Percentiles rank a stretch among this genome's conserved stretches.
These are phyloP conservation scores for Talaromyces sp. DNA, from an alignment of 2,329 filamentous ascomycete genomes.

Conservation along the genomic window DNA sequence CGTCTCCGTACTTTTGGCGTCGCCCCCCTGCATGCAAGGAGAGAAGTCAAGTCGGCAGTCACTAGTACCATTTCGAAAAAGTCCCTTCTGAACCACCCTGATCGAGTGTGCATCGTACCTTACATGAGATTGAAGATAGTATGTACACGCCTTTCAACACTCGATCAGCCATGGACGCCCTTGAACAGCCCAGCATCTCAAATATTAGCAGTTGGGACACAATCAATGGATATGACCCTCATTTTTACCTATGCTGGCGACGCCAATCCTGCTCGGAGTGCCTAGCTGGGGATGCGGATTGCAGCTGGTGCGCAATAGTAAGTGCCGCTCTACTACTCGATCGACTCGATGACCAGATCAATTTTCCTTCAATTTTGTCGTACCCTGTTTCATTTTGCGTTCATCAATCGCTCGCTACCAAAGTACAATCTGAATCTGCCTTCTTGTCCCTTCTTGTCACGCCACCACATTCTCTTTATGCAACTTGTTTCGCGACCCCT, in stretches of 20 bases:
- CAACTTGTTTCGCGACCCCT: not conserved
- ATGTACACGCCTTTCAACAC: not conserved
- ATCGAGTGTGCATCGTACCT: conserved; percentile 1
- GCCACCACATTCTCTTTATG: conserved; percentile 6
- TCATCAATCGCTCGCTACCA: too few species aligned
- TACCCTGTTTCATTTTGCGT: too few species aligned
- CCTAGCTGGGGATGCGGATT: conserved; percentile 33
- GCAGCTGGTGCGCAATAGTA: conserved; percentile 46
- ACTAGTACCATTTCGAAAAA: not conserved
- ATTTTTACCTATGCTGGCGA: conserved; percentile 40
- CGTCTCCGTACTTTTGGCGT: not conserved
- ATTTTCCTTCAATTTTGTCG: too few species aligned
- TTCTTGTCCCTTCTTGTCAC: not conserved
- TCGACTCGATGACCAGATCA: not conserved
- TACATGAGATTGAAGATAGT: conserved; percentile 2
- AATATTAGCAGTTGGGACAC: conserved; percentile 4
- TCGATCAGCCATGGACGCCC: conserved; percentile 1
- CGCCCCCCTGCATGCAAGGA: conserved; percentile 2
- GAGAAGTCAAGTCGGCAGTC: not conserved
- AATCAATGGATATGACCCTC: conserved; percentile 23
- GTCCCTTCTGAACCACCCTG: not conserved
- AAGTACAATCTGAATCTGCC: not conserved
- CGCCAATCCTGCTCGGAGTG: conserved; percentile 40
- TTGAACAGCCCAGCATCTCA: not conserved
- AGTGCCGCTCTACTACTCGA: conserved; percentile 9